Conservation (phyloP, 768 basidiomycete genomes). For the Tephrocybe sp. region DNA sequence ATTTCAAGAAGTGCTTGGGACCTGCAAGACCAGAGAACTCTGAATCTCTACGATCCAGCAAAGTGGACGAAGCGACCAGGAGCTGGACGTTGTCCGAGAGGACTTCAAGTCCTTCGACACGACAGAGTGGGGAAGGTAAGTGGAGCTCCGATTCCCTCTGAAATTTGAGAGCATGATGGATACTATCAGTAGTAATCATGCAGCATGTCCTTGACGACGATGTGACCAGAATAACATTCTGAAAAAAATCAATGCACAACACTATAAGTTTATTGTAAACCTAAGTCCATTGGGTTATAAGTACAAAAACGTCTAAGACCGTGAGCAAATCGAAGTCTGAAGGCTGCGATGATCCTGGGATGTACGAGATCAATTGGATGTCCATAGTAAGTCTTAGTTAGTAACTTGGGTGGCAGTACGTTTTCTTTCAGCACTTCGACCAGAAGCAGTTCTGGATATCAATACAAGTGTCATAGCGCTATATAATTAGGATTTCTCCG, state of each 20-base stretch:
- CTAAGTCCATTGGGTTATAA: no score
- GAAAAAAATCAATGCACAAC: background rate
- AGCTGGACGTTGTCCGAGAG: conserved; percentile 4
- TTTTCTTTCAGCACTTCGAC: no score
- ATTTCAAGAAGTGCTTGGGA: background rate
- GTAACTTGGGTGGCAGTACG: no score
- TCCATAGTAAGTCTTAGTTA: no score
- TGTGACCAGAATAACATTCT: background rate
- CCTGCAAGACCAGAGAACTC: background rate
- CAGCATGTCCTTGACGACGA: conserved; percentile 7
- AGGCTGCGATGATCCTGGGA: no score
- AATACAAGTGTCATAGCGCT: no score
- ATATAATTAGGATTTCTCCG: background rate
- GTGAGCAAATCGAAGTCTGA: no score
- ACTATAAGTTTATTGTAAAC: no score
- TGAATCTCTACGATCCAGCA: background rate
- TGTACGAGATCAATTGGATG: no score
- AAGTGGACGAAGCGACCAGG: conserved; percentile 6
- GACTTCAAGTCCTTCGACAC: conserved; percentile 2
- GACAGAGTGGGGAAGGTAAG: background rate
- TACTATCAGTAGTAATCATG: background rate
- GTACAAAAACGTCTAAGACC: no score
- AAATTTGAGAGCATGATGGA: background rate
- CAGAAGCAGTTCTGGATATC: no score
- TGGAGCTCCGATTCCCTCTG: no score